These are phyloP conservation scores for Sordariomycetes sp. DNA, from an alignment of 2,329 filamentous ascomycete genomes.

Conservation along the genomic window DNA sequence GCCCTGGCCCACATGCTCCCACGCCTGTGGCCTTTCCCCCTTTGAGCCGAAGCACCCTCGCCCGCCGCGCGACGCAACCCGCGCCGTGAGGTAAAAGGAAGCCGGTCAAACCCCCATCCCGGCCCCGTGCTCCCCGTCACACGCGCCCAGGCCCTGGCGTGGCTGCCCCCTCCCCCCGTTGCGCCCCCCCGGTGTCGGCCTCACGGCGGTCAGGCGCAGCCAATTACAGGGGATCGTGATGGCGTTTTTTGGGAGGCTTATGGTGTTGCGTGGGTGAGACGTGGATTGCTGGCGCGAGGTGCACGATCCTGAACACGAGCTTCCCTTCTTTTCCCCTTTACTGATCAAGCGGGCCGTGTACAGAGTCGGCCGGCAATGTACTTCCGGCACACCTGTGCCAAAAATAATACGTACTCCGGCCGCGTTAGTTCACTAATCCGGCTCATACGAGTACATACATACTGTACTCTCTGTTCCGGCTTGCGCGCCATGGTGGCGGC, in stretches of 20 bases:
- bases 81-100: not conserved
- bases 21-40: not conserved
- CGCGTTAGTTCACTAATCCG: not conserved
- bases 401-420: not conserved
- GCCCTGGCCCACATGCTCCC: not conserved
- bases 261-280: not conserved
- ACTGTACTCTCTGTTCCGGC: not conserved
- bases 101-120: too few species aligned
- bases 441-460: too few species aligned
- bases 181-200: not conserved
- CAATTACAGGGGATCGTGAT: not conserved
- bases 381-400: not conserved
- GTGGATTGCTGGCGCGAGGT: not conserved
- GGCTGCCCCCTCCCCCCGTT: not conserved
- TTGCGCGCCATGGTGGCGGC: not conserved
- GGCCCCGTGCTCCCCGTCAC: not conserved
- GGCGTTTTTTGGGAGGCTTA: not conserved
- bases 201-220: not conserved
- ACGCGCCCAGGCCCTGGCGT: not conserved
- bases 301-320: not conserved
- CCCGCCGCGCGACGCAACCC: not conserved
- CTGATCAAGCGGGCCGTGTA: not conserved
- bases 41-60: not conserved
- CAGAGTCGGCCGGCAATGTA: not conserved
- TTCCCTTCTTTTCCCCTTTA: not conserved